Conservation (phyloP, 768 basidiomycete species). For the Kwoniella europaea region DNA sequence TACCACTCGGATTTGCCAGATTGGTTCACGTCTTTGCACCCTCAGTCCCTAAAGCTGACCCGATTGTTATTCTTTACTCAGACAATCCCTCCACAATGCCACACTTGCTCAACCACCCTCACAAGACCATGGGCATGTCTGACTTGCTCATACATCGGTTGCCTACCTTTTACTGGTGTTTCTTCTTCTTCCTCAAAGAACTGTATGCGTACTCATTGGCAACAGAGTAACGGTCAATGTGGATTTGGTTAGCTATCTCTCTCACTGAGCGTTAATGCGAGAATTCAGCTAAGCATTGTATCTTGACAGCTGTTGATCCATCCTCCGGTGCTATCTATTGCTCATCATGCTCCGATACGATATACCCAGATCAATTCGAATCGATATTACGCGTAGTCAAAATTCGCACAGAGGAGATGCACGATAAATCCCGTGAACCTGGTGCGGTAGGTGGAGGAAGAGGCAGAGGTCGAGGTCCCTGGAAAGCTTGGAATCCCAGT, state of each 20-base stretch:
- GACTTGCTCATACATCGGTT: conserved; percentile 46
- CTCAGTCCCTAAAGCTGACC: neutral
- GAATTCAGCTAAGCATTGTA: neutral
- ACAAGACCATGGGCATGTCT: conserved; percentile 48
- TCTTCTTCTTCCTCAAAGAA: conserved; percentile 32
- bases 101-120: conserved; percentile 29
- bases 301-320: conserved; percentile 69
- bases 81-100: conserved; percentile 39
- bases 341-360: conserved; percentile 72
- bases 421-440: conserved; percentile 35
- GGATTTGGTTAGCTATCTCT: conserved; percentile 41
- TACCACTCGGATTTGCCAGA: too few relatives aligned
- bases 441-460: conserved; percentile 52
- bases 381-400: conserved; percentile 43
- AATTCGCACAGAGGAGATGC: conserved; percentile 35
- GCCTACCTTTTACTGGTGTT: conserved; percentile 29
- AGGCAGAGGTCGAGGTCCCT: conserved; percentile 63
- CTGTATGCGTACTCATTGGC: conserved; percentile 42
- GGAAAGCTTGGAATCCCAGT: conserved; percentile 63
- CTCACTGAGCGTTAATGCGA: neutral
- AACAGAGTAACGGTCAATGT: conserved; percentile 24
- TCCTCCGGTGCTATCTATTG: conserved; percentile 79
- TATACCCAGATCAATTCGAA: conserved; percentile 68
- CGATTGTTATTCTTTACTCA: neutral
- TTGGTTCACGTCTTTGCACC: too few relatives aligned